These are phyloP conservation scores for Ogataea methanolica DNA, from an alignment of 805 yeast species.

Conservation along the genomic window DNA sequence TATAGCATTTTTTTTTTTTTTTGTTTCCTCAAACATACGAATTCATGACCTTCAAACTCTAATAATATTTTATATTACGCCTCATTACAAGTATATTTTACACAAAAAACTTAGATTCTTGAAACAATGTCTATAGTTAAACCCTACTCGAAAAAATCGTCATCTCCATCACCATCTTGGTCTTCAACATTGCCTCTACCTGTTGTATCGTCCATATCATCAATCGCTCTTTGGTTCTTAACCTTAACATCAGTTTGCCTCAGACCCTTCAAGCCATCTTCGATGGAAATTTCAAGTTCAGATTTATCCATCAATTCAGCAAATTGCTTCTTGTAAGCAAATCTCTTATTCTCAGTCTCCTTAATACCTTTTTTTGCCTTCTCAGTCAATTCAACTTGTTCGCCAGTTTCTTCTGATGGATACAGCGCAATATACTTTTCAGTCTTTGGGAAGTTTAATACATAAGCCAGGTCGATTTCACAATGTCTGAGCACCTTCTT, in stretches of 20 bases:
- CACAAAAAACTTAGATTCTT: not conserved
- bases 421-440: conserved; percentile 78
- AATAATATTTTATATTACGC: not conserved
- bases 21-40: not conserved
- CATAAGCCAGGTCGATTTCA: conserved; percentile 70
- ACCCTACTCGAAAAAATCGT: conserved; percentile 32
- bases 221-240: conserved; percentile 9
- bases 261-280: conserved; percentile 38
- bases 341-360: conserved; percentile 39
- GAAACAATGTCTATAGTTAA: not conserved
- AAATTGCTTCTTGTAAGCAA: conserved; percentile 47
- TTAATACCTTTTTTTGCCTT: conserved; percentile 40
- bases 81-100: not conserved
- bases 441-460: conserved; percentile 69
- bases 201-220: conserved; percentile 2
- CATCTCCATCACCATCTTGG: conserved; percentile 4
- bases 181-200: not conserved
- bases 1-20: not conserved
- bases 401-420: conserved; percentile 37
- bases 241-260: conserved; percentile 10
- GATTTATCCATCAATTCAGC: conserved; percentile 48
- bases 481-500: conserved; percentile 49
- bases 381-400: conserved; percentile 24
- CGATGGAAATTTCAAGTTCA: conserved; percentile 48
- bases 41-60: too few species aligned